Conservation (phyloP, 148 eudicot genomes). For the Simmondsia chinensis region DNA sequence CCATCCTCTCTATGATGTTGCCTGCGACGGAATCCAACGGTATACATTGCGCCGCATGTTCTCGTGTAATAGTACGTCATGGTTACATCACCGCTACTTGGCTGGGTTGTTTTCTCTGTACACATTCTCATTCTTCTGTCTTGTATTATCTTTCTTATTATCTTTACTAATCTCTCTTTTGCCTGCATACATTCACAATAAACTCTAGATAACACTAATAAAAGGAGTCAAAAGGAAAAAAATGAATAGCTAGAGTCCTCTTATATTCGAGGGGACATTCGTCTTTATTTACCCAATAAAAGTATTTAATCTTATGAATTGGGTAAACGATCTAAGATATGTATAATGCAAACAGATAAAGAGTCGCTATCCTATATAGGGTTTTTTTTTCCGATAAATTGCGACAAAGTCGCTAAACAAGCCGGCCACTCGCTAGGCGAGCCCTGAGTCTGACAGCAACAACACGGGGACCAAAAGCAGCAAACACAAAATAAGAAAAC, state of each 20-base stretch:
- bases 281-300: too few species aligned
- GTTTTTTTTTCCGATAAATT: too few species aligned
- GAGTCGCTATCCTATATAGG: too few species aligned
- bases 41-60: conserved; percentile 12
- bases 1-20: conserved; percentile 92
- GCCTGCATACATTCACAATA: conserved; percentile 39
- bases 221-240: neutral
- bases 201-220: neutral
- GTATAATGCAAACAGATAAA: too few species aligned
- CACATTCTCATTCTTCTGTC: conserved; percentile 27
- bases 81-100: conserved; percentile 29
- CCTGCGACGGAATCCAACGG: conserved; percentile 61
- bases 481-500: too few species aligned
- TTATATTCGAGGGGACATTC: neutral
- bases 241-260: neutral
- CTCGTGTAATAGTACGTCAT: conserved; percentile 57
- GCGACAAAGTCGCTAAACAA: too few species aligned
- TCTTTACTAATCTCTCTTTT: conserved; percentile 43
- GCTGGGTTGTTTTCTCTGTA: conserved; percentile 11
- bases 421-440: too few species aligned
- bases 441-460: too few species aligned
- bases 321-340: too few species aligned
- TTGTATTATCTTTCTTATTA: conserved; percentile 37
- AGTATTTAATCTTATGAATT: too few species aligned
- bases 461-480: too few species aligned